Base-by-base conservation (phyloP, 2,329 filamentous ascomycete genomes). In the Pseudogymnoascus verrucosus region DNA sequence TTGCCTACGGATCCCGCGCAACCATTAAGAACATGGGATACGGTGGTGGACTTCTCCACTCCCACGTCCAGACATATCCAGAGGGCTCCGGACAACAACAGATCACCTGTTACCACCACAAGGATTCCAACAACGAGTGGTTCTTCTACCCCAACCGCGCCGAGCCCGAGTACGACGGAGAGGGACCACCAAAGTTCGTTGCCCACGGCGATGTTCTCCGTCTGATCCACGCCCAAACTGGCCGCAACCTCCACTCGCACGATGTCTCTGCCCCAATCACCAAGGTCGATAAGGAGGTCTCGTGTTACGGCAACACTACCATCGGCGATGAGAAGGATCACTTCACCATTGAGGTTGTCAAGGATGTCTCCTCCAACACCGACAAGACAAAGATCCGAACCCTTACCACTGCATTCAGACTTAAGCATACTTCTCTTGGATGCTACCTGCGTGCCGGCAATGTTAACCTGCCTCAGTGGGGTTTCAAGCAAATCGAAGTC, bases 1-100 rank as follows among this genome's bases (percentile, higher is more conserved):
- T 99, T 68, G 93, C 92, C 4, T 82, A 89, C 67, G 95, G 96
- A 26, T 99, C 95, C 37, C 87, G 89, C 65, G 90, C 89, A 7
- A 99, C 95, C 0, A 80, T 99, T 69, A 99, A 99, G 83, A 99
- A 99, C 76, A 99, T 98, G 95, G 95, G 95, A 34, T 99, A 99
- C 71, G 95, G 95, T 65, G 95, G 95, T 73, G 95, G 95, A 75
- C 86, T 99, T 37, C 87, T 98, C 54, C 93, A 98, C 78, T 97
- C 93, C 44, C 95, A 98, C 80, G 85, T 97, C 66, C 93, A 98
- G 78, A 97, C 92, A 7, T 98, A 91, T 75, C 93, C 93, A 0
- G 93, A 97, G 74, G 95, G 93, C 34, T 98, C 95, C 39, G 80
- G 79, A 62, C 95, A 99, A 78, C 96, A 99, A 77, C 95, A 99